Evolutionary conservation across 441 rosid genomes (phyloP), one percentile per base, ranked within the genome.

Genomic region (Theobroma grandiflorum): DNA sequence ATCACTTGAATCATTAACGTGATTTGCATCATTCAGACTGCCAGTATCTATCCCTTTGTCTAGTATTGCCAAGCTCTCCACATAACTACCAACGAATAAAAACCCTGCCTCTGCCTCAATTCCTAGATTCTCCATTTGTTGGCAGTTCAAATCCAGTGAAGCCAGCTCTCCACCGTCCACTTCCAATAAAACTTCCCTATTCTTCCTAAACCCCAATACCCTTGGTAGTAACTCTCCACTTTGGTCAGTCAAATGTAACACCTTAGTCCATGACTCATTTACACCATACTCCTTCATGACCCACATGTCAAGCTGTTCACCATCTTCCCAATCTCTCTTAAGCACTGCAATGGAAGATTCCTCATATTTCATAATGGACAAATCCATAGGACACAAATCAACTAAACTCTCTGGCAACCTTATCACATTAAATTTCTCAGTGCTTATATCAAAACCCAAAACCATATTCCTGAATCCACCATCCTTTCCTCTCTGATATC

Each of bases 211-310:
- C 59, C 61, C 72, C 49, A 64, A 76, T 4, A 35, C 61, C 45
- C 2, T 35, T 12, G 47, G 61, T 3, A 57, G 4, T 15, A 6
- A 10, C 20, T 6, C 6, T 31, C 42, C 61, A 35, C 12, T 47
- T 11, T 61, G 58, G 2, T 47, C 22, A 18, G 26, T n/a, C 45
- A 47, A 31, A 49, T 35, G 45, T 3, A 64, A 76, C 43, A 47
- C 58, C 72, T 33, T 76, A 31, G 33, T 49, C 79, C 79, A 76
- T 61, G 79, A 49, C 47, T 6, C 79, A 45, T 33, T 33, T 4
- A 47, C 62, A 63, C 79, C 79, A 35, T 76, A 76, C 61, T 64
- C 61, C 18, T 63, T 76, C 78, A 76, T 64, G 20, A 64, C 45
- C 79, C 79, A 76, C 7, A 63, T 2, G 0, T 76, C 71, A 49